These are phyloP conservation scores for Coffea canephora DNA, from an alignment of 257 asterid species.

Conservation along the genomic window DNA sequence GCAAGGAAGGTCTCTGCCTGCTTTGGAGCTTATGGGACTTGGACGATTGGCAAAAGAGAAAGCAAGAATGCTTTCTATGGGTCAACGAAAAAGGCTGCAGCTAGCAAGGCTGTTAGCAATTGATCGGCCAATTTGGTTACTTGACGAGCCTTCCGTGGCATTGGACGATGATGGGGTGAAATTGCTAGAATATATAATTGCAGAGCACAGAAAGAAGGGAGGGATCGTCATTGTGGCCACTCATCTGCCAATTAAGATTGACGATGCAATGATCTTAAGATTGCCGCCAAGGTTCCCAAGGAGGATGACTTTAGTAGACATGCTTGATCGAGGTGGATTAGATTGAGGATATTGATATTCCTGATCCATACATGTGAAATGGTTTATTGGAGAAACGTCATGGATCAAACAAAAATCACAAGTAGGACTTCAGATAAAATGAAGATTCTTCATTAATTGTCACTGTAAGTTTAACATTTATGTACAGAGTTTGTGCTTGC, in stretches of 20 bases:
- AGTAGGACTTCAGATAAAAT: not conserved
- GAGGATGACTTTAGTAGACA: slow-evolving; percentile 50
- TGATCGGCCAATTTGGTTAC: slow-evolving; percentile 86
- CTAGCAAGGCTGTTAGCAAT: slow-evolving; percentile 79
- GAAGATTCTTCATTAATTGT: not conserved
- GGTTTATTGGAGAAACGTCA: not conserved
- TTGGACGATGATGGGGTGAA: slow-evolving; percentile 74
- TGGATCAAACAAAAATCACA: not conserved
- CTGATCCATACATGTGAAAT: not conserved
- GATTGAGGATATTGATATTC: slow-evolving; percentile 19
- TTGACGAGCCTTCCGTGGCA: slow-evolving; percentile 91
- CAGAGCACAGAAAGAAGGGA: slow-evolving; percentile 72
- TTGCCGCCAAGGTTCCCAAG: slow-evolving; percentile 62
- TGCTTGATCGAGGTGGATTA: slow-evolving; percentile 54
- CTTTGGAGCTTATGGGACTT: slow-evolving; percentile 81
- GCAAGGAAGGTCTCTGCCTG: slow-evolving; percentile 64
- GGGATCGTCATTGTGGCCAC: slow-evolving; percentile 69
- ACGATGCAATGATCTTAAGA: slow-evolving; percentile 49
- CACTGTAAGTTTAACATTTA: not conserved
- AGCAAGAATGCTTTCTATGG: slow-evolving; percentile 81
- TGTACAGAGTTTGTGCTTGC: not conserved
- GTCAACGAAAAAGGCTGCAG: slow-evolving; percentile 75
- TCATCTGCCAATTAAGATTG: slow-evolving; percentile 57
- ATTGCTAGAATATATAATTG: slow-evolving; percentile 58
- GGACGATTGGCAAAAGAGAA: slow-evolving; percentile 72